Evolutionary conservation across 768 basidiomycete genomes (phyloP), one percentile per base, ranked within the genome.

Genomic region (Pulveroboletus ravenelii): DNA sequence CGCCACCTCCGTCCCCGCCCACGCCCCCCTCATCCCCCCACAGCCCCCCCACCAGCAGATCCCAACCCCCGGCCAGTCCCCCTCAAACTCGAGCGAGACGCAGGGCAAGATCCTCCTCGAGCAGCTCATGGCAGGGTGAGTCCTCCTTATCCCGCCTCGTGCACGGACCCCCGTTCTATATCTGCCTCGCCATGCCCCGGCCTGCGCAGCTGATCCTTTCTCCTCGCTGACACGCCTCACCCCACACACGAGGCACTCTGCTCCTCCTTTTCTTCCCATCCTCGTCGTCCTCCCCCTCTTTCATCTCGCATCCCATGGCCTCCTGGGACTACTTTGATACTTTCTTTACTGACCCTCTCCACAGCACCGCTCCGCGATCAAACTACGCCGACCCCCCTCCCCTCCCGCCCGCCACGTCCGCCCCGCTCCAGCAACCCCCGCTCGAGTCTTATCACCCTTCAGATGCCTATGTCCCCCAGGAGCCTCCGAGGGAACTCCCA

Each of bases 101-200:
- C 85, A 87, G 63, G 83, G 84, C 50, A 88, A 89, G 70, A 74
- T 82, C 53, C 65, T 91, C 57, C 69, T 92, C 53, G 89, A 92
- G 57, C 86, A 89, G 63, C 72, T 92, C 52, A 87, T 92, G 82
- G 75, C 82, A 50, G 84, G 86, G 89, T 91, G 64, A 70, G 85
- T 75, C 14, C 52, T 14, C 48, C 27, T 41, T 15, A 50, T 18
- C 41, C 29, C 5, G n/a, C 27, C 17, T 34, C 13, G 31, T 46
- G n/a, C 32, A 29, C n/a, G 39, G 10, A 13, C 41, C 30, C 29
- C 13, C 40, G 4, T 15, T n/a, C 25, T n/a, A 27, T 27, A 41
- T 41, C 25, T 41, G 27, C 27, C 38, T 15, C 23, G 39, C n/a
- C 35, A n/a, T 36, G 35, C 35, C 14, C 39, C 20, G 29, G 29